Percentiles rank a stretch among this genome's conserved stretches.
phyloP scores from a whole-genome alignment of 768 basidiomycete genomes.

The Kwoniella bestiolae region DNA sequence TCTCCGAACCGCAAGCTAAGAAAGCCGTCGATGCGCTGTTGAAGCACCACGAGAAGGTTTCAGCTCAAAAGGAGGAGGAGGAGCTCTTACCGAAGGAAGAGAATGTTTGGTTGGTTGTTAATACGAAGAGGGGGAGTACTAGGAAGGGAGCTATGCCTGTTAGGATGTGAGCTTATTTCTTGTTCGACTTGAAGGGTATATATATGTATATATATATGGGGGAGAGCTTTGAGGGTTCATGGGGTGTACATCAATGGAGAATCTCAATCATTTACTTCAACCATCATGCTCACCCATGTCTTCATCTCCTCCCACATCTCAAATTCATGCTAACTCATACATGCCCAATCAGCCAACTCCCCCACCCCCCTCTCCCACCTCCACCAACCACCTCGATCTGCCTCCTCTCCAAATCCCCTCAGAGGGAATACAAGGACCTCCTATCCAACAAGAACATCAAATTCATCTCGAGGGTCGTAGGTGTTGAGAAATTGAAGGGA shows the following conservation, averaged over 20 bases:
- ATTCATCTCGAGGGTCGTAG: constrained; percentile 90
- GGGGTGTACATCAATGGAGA: too few species aligned
- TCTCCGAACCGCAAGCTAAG: constrained; percentile 73
- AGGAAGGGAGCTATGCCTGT: constrained; percentile 77
- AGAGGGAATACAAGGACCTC: constrained; percentile 93
- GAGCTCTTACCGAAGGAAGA: constrained; percentile 75
- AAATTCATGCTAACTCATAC: background rate
- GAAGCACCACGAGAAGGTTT: constrained; percentile 69
- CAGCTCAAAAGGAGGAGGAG: constrained; percentile 69
- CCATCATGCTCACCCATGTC: too few species aligned
- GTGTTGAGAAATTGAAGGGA: constrained; percentile 86
- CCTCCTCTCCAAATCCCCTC: constrained; percentile 93
- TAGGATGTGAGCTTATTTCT: constrained; percentile 69
- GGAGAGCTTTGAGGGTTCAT: too few species aligned
- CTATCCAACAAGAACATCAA: constrained; percentile 74
- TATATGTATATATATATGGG: too few species aligned
- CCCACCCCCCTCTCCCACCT: constrained; percentile 69
- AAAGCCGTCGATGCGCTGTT: constrained; percentile 80
- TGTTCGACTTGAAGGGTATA: too few species aligned
- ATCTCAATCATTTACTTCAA: too few species aligned
- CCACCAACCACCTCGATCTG: constrained; percentile 82
- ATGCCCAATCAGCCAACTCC: constrained; percentile 60
- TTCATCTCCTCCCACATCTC: too few species aligned
- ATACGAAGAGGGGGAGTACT: constrained; percentile 79
- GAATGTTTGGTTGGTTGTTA: constrained; percentile 83